Base-by-base conservation (phyloP, 805 yeast genomes). In the Ogataea minuta region DNA sequence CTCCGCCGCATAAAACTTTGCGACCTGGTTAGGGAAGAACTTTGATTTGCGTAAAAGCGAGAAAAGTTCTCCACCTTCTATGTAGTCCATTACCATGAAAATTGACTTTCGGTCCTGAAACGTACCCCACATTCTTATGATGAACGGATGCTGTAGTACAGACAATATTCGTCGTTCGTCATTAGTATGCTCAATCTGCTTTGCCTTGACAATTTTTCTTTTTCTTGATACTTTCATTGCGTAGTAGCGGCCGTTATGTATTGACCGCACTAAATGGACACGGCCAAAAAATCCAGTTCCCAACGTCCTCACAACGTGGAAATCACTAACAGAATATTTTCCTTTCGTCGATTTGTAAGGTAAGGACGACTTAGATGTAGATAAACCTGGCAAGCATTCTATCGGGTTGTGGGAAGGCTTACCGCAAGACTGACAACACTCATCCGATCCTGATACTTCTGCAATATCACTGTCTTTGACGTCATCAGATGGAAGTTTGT, bases 111-210 rank as follows among this genome's bases (percentile, higher is more conserved):
- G 64, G 51, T 77, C 82, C 55, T 76, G 81, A 52, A 72, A 77
- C 5, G 81, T 77, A n/a, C 82, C 82, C 82, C 82, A 77, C 81
- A 77, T 76, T 41, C 81, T 56, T 45, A 75, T 76, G 47, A 77
- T 64, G 46, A 76, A 77, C 6, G 82, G 82, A 51, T 77, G 82
- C 47, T 76, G 77, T 9, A 76, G 77, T 39, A 75, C 62, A 45
- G 71, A 74, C 27, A 77, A 61, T 76, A 77, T 77, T 48, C 81
- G 62, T 41, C 82, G 60, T 58, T 77, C 82, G 53, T 77, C 82
- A 51, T 77, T 77, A 13, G 82, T 76, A 54, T 77, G 82, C 54
- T 77, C 82, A 15, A 77, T 79, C 54, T 77, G 82, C 54, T 77
- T 77, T 75, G 76, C 74, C 49, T 71, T 74, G 9, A 77, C 76